phyloP scores from a whole-genome alignment of 1,284 basidiomycete genomes.

The Leccinum pachyderme region DNA sequence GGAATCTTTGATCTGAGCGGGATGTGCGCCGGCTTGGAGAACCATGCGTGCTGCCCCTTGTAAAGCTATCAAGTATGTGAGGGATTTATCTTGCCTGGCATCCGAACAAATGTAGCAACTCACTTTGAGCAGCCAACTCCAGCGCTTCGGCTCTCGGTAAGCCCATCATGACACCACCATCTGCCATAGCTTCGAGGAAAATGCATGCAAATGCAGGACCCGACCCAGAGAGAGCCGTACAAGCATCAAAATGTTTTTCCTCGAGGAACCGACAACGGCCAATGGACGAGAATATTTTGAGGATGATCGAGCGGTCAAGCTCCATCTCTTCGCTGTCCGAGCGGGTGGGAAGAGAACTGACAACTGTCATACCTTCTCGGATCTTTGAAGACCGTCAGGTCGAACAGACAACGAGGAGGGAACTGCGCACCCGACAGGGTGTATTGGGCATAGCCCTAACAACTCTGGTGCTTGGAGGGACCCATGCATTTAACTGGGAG shows the following conservation, averaged over 20 bases:
- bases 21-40: conserved; percentile 84
- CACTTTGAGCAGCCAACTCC: conserved; percentile 95
- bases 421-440: conserved; percentile 77
- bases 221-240: conserved; percentile 93
- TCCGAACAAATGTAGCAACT: conserved; percentile 30
- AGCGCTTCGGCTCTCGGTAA: conserved; percentile 91
- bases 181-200: conserved; percentile 98
- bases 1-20: conserved; percentile 95
- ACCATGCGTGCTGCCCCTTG: conserved; percentile 98
- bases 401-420: background rate
- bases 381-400: conserved; percentile 54
- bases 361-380: conserved; percentile 95
- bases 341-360: conserved; percentile 66
- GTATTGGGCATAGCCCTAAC: conserved; percentile 99
- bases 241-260: conserved; percentile 98
- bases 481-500: conserved; percentile 74
- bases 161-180: conserved; percentile 99
- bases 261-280: conserved; percentile 92
- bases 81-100: background rate
- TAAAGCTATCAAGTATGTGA: conserved; percentile 57
- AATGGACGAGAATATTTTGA: conserved; percentile 93
- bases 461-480: conserved; percentile 76
- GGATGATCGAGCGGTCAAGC: conserved; percentile 72
- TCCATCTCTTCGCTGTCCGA: conserved; percentile 45
- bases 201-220: conserved; percentile 97